A percentile compares a stretch with the other conserved stretches of the same genome.
Evolutionary conservation across 371 early-diverging fungal species (phyloP).

Genomic region (Mucor irregularis): DNA sequence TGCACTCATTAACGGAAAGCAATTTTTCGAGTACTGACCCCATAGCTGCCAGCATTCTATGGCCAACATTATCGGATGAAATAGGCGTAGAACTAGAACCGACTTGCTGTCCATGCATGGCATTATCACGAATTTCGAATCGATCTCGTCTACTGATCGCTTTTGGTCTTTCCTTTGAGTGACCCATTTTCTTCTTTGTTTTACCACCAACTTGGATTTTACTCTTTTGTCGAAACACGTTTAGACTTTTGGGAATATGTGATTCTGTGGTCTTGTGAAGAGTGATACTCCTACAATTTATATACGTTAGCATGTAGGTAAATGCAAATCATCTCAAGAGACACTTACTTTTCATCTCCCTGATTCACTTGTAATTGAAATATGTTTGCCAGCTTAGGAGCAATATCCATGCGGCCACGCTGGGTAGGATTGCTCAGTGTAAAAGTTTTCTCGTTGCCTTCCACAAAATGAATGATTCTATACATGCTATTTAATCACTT

Average conservation of each 20-base stretch:
- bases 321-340: background rate
- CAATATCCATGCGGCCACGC: slow-evolving; percentile 13
- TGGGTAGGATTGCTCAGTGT: slow-evolving; percentile 8
- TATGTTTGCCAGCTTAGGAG: slow-evolving; percentile 19
- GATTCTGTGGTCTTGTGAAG: slow-evolving; percentile 8
- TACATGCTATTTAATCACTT: too few species aligned
- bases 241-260: slow-evolving; percentile 1
- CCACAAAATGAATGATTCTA: too few species aligned
- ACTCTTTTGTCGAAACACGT: too few species aligned
- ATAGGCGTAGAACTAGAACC: slow-evolving; percentile 67
- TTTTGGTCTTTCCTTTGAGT: background rate
- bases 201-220: too few species aligned
- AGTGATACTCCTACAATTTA: background rate
- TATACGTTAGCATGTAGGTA: background rate
- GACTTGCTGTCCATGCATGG: slow-evolving; percentile 47
- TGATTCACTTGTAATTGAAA: too few species aligned
- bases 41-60: slow-evolving; percentile 80
- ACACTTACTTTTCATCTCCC: slow-evolving; percentile 8
- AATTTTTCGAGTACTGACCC: slow-evolving; percentile 53
- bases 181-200: background rate
- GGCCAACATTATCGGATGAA: slow-evolving; percentile 70
- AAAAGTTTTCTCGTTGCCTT: too few species aligned
- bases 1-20: background rate
- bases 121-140: background rate
- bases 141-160: background rate